phyloP scores from a whole-genome alignment of 371 early-diverging fungal species.

The Mucor piriformis region DNA sequence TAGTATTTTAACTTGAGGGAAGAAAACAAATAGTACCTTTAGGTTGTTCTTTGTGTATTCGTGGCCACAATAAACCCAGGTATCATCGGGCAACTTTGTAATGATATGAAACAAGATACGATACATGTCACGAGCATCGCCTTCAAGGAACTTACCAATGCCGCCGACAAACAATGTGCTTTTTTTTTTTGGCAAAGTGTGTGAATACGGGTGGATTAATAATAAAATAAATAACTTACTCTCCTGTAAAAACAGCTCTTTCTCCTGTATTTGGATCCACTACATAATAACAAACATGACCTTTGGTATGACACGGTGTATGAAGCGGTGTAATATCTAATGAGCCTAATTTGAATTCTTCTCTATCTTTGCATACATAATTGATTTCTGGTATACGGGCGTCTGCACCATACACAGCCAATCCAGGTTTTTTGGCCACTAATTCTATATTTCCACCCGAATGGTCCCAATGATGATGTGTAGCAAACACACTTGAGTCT shows the following conservation, averaged over 20 bases:
- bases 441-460: slow-evolving; percentile 74
- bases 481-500: slow-evolving; percentile 4
- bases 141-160: slow-evolving; percentile 95
- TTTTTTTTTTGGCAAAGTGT: too few species aligned
- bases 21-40: slow-evolving; percentile 26
- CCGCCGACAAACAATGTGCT: slow-evolving; percentile 62
- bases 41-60: slow-evolving; percentile 44
- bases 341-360: slow-evolving; percentile 78
- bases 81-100: slow-evolving; percentile 79
- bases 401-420: slow-evolving; percentile 88
- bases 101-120: slow-evolving; percentile 72
- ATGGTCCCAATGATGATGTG: slow-evolving; percentile 74
- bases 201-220: not conserved
- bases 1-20: too few species aligned
- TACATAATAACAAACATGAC: slow-evolving; percentile 86
- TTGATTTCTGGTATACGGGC: slow-evolving; percentile 86
- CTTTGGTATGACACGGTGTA: slow-evolving; percentile 91
- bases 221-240: slow-evolving; percentile 23
- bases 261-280: slow-evolving; percentile 53
- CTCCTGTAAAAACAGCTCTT: slow-evolving; percentile 55
- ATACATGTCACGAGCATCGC: slow-evolving; percentile 86
- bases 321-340: slow-evolving; percentile 67
- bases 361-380: slow-evolving; percentile 72
- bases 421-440: slow-evolving; percentile 62
- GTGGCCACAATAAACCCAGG: slow-evolving; percentile 86